A percentile compares a stretch with the other conserved stretches of the same genome.
Conservation (phyloP, 768 basidiomycete genomes). For the Trametes cubensis region DNA sequence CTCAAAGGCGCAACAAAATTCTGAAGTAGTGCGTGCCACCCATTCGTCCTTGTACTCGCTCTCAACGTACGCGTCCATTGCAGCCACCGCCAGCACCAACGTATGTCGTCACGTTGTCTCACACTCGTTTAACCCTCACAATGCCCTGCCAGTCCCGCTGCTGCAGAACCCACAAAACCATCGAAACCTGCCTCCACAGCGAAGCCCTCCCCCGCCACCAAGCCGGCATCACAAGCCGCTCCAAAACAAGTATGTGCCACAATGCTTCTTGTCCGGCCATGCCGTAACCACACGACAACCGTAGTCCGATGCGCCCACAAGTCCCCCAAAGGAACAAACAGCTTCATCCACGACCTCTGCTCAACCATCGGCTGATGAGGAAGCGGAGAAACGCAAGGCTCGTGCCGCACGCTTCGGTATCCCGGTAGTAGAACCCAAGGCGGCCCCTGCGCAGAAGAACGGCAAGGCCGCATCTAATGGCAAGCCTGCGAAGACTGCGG, state of each 20-base stretch:
- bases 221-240: conserved; percentile 20
- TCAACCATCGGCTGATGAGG: conserved; percentile 42
- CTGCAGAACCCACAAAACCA: conserved; percentile 30
- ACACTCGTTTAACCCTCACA: background rate
- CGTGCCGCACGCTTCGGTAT: conserved; percentile 75
- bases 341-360: conserved; percentile 3
- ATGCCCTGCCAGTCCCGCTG: conserved; percentile 6
- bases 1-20: conserved; percentile 23
- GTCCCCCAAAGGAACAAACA: background rate
- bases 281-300: background rate
- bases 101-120: conserved; percentile 26
- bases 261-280: background rate
- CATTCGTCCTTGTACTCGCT: conserved; percentile 26
- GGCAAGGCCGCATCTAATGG: conserved; percentile 19
- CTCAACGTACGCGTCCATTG: conserved; percentile 34
- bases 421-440: conserved; percentile 52
- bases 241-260: conserved; percentile 13
- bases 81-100: conserved; percentile 38
- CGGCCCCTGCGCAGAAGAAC: conserved; percentile 29
- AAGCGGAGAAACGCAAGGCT: conserved; percentile 57
- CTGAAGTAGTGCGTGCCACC: conserved; percentile 13
- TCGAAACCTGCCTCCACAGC: conserved; percentile 23
- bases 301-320: background rate
- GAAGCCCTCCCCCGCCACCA: conserved; percentile 10
- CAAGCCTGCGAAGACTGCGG: conserved; percentile 10